A percentile compares a stretch with the other conserved stretches of the same genome.
Evolutionary conservation across 1,284 basidiomycete genomes (phyloP).

Genomic region (Gymnopus androsaceus): DNA sequence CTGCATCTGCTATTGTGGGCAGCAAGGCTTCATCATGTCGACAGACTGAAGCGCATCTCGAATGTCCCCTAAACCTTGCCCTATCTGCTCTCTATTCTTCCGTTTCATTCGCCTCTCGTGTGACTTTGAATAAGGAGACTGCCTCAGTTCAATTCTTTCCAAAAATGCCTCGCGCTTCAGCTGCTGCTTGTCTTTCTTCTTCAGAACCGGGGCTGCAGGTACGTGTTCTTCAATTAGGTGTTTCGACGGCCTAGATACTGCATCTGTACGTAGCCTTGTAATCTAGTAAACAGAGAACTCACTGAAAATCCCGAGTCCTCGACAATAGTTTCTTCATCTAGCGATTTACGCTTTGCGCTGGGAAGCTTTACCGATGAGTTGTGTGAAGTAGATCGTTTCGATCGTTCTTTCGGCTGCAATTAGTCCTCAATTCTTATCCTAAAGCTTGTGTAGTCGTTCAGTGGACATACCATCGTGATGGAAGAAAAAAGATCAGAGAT

Average conservation of each 20-base stretch:
- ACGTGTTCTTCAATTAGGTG: constrained; percentile 48
- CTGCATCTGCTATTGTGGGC: constrained; percentile 14
- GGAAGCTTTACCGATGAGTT: constrained; percentile 50
- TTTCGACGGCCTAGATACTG: background rate
- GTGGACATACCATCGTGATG: too few species aligned
- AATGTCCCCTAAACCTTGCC: constrained; percentile 61
- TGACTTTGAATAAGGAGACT: constrained; percentile 73
- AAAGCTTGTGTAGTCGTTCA: too few species aligned
- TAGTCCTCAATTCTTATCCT: background rate
- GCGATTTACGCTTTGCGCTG: constrained; percentile 45
- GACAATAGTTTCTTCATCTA: constrained; percentile 48
- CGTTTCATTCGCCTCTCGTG: constrained; percentile 71
- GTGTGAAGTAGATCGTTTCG: constrained; percentile 48
- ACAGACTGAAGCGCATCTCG: constrained; percentile 46
- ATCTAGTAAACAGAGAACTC: constrained; percentile 38
- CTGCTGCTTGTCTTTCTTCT: constrained; percentile 72
- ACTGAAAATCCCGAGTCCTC: constrained; percentile 45
- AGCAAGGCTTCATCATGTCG: background rate
- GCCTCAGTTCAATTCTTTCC: constrained; percentile 56
- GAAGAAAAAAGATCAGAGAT: too few species aligned
- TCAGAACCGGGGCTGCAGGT: constrained; percentile 33
- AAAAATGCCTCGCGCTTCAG: constrained; percentile 69
- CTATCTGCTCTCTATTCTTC: constrained; percentile 70
- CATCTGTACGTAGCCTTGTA: background rate
- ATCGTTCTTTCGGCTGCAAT: constrained; percentile 66